A percentile compares a stretch with the other conserved stretches of the same genome.
These are phyloP conservation scores for Aspergillus hancockii DNA, from an alignment of 495 filamentous ascomycete genomes.

Conservation along the genomic window DNA sequence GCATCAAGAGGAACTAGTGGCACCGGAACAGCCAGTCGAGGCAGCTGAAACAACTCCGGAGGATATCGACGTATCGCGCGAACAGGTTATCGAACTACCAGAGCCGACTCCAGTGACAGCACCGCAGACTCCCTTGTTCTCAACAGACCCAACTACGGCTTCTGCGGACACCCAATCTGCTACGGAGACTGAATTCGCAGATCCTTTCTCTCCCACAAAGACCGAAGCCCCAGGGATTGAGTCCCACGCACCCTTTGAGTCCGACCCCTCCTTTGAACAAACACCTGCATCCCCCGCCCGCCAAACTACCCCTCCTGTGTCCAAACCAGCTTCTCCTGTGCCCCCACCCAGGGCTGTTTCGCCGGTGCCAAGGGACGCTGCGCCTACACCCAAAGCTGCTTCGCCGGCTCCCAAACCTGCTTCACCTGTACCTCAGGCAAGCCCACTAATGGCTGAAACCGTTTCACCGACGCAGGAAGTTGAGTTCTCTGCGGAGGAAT, in stretches of 20 bases:
- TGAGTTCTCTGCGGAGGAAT: not conserved
- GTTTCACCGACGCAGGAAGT: conserved; percentile 12
- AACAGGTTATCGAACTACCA: conserved; percentile 19
- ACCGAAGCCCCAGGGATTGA: conserved; percentile 4
- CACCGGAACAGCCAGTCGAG: conserved; percentile 17
- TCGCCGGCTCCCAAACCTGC: conserved; percentile 14
- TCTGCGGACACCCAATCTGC: conserved; percentile 35
- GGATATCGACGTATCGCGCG: conserved; percentile 14
- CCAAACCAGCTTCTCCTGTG: conserved; percentile 17
- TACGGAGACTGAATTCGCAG: conserved; percentile 15
- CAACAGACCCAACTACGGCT: conserved; percentile 13
- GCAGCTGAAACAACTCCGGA: conserved; percentile 12
- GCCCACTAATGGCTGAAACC: conserved; percentile 8
- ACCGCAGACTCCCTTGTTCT: conserved; percentile 22
- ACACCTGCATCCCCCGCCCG: conserved; percentile 15
- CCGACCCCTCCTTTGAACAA: conserved; percentile 11
- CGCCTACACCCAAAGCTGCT: conserved; percentile 16
- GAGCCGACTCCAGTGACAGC: conserved; percentile 26
- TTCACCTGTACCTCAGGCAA: conserved; percentile 15
- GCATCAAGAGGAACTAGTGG: conserved; percentile 16
- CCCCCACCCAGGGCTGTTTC: conserved; percentile 18
- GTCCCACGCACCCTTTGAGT: conserved; percentile 6
- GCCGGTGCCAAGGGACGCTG: conserved; percentile 20
- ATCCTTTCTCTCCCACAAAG: conserved; percentile 9
- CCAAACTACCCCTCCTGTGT: conserved; percentile 19